Evolutionary conservation across 306 rosid genomes (phyloP), one percentile per base, ranked within the genome.

Genomic region (Purshia tridentata): DNA sequence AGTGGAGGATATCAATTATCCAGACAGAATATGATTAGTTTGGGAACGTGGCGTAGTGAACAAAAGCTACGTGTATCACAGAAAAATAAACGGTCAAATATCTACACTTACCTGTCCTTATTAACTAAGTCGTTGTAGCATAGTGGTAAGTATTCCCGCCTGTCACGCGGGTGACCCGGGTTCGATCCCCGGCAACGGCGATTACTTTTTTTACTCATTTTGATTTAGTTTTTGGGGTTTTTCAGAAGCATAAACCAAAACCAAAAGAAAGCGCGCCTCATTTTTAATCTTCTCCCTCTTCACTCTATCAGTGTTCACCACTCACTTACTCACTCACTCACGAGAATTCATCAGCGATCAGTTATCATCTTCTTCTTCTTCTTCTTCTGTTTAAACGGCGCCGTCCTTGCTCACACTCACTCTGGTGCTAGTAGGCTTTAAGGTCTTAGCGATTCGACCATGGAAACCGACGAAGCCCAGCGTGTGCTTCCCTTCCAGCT

Each of bases 401-500:
- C 22, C 53, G 16, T 70, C 12, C 41, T 13, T 10, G 20, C 39
- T n/a, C 49, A 9, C 40, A 18, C 19, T 64, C 37, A 3, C 13
- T 22, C 54, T 15, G 22, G 52, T 41, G 15, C 39, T 0, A 2
- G 8, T 35, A 29, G 9, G 51, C 4, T 70, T 47, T 70, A 53
- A n/a, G 59, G 72, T 68, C 35, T 29, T 29, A 29, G 35, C 35
- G 35, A 29, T 49, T 50, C 14, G 22, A 54, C 44, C 13, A 94
- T 91, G 98, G 96, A 91, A 78, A 87, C 90, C 8, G 98, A 91
- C 15, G 96, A 89, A 41, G 76, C 84, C 14, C 86, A 68, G 58
- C 86, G 90, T 2, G 91, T 77, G 76, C 71, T 90, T 67, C 95
- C 98, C 1, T 94, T 94, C 69, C 98, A 89, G 90, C 95, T 94